These are phyloP conservation scores for Penicillium digitatum DNA, from an alignment of 2,329 filamentous ascomycete species.

Conservation along the genomic window DNA sequence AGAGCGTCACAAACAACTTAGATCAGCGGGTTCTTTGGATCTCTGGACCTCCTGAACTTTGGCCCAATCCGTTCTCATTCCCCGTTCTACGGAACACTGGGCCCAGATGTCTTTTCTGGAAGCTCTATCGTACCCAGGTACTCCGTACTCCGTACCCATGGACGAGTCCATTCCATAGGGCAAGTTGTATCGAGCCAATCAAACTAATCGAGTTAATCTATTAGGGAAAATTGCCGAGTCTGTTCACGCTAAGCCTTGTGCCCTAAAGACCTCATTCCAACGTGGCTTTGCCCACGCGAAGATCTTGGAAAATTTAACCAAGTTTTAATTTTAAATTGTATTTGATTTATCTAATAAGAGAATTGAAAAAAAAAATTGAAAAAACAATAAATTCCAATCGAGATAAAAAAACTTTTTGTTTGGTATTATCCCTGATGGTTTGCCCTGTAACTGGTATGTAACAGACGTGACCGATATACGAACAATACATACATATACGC, in stretches of 20 bases:
- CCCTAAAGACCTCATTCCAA: constrained; percentile 8
- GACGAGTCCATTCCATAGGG: not conserved
- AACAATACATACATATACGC: constrained; percentile 9
- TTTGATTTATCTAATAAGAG: not conserved
- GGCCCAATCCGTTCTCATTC: not conserved
- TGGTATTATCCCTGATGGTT: not conserved
- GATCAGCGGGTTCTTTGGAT: constrained; percentile 1
- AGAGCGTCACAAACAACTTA: not conserved
- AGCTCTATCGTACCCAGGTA: not conserved
- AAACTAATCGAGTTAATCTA: not conserved
- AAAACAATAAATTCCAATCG: too few species aligned
- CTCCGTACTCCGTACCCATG: not conserved
- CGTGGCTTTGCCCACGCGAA: constrained; percentile 14
- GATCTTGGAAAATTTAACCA: not conserved
- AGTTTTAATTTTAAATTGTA: not conserved
- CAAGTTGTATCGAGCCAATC: not conserved
- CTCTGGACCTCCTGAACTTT: not conserved
- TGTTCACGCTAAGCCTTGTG: constrained; percentile 8
- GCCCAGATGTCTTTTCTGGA: not conserved
- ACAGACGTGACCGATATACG: not conserved
- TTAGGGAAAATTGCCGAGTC: constrained; percentile 1
- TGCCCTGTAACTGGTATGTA: constrained; percentile 7
- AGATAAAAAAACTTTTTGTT: too few species aligned
- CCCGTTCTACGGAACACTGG: not conserved
- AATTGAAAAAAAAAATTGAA: not conserved